Evolutionary conservation across 306 rosid species (phyloP).

Genomic region (Cicer judaicum): DNA sequence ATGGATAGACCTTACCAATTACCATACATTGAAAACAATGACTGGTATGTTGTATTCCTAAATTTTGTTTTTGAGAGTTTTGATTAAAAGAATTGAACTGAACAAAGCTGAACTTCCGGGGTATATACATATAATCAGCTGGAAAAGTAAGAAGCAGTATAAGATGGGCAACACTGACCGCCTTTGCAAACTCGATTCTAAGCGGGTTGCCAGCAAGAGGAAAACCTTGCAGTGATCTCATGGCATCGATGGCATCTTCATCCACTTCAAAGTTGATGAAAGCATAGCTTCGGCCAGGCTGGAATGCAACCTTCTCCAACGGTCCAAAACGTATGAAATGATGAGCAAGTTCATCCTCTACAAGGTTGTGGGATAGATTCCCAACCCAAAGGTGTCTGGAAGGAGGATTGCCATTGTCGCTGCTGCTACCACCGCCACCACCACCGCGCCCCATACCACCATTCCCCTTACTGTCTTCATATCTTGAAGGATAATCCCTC

Average conservation of each 20-base stretch:
- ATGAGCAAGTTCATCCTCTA: slow-evolving; percentile 70
- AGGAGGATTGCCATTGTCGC: slow-evolving; percentile 56
- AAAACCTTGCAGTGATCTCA: slow-evolving; percentile 75
- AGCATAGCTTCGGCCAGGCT: slow-evolving; percentile 84
- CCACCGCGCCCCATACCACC: slow-evolving; percentile 42
- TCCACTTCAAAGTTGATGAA: slow-evolving; percentile 77
- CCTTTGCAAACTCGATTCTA: slow-evolving; percentile 95
- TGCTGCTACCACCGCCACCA: slow-evolving; percentile 36
- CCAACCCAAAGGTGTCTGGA: slow-evolving; percentile 96
- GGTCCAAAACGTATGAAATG: slow-evolving; percentile 77
- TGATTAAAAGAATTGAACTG: slow-evolving; percentile 40
- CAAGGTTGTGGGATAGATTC: slow-evolving; percentile 63
- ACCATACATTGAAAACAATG: slow-evolving; percentile 24
- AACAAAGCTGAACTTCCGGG: slow-evolving; percentile 30
- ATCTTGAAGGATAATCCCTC: slow-evolving; percentile 60
- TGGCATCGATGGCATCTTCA: slow-evolving; percentile 83
- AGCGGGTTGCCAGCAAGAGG: slow-evolving; percentile 78
- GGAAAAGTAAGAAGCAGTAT: slow-evolving; percentile 58
- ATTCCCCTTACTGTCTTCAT: slow-evolving; percentile 46
- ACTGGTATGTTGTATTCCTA: slow-evolving; percentile 22
- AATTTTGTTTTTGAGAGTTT: slow-evolving; percentile 21
- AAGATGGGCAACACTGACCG: slow-evolving; percentile 94
- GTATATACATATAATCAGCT: slow-evolving; percentile 46
- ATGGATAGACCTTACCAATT: slow-evolving; percentile 33
- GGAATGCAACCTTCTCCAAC: slow-evolving; percentile 82